phyloP scores from a whole-genome alignment of 805 yeast genomes.

The Candida cerambycidarum region DNA sequence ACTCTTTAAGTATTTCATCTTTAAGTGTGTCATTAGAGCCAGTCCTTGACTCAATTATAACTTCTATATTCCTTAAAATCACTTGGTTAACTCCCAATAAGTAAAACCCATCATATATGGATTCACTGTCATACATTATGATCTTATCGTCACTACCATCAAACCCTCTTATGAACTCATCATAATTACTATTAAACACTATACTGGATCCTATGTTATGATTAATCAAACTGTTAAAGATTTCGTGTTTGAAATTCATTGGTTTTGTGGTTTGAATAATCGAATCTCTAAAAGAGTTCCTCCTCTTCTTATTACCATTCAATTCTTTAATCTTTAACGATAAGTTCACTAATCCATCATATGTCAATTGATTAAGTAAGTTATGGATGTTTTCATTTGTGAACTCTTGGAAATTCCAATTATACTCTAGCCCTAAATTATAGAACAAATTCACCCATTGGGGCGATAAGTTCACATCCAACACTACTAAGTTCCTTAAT shows the following conservation, averaged over 20 bases:
- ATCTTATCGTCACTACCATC: conserved; percentile 12
- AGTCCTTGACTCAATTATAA: conserved; percentile 22
- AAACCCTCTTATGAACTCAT: conserved; percentile 12
- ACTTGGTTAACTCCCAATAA: conserved; percentile 54
- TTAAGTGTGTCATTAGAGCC: background rate
- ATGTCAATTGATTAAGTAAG: conserved; percentile 40
- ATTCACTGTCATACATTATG: conserved; percentile 23
- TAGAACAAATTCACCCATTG: conserved; percentile 56
- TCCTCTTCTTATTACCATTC: conserved; percentile 10
- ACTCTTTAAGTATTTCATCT: conserved; percentile 23
- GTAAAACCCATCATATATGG: conserved; percentile 35
- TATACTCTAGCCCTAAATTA: conserved; percentile 45
- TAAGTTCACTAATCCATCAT: conserved; percentile 34
- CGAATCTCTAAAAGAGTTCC: conserved; percentile 12
- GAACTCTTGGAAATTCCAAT: conserved; percentile 46
- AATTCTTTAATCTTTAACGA: conserved; percentile 34
- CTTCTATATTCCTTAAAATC: conserved; percentile 47
- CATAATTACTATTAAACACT: conserved; percentile 20
- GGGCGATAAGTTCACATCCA: conserved; percentile 34
- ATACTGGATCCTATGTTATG: conserved; percentile 19
- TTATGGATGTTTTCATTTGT: conserved; percentile 36
- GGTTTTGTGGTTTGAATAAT: conserved; percentile 4
- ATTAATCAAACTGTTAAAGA: conserved; percentile 14
- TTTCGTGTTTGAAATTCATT: conserved; percentile 9
- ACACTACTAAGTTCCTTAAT: conserved; percentile 38